A percentile compares a stretch with the other conserved stretches of the same genome.
phyloP scores from a whole-genome alignment of 2,329 filamentous ascomycete genomes.

The Incumbomyces delicatus region DNA sequence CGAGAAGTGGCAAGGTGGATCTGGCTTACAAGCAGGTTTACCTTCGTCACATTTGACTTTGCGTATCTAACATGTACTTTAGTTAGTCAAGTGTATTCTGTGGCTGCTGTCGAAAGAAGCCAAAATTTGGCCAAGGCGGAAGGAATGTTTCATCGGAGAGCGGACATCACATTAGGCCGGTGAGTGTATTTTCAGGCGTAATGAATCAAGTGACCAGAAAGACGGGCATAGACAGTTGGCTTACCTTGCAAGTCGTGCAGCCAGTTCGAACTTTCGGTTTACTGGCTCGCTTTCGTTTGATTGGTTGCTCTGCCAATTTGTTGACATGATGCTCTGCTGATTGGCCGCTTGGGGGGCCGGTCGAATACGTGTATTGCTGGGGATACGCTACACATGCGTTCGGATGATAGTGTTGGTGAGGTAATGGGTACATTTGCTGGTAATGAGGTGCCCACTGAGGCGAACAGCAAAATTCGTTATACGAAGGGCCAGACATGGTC shows the following conservation, averaged over 20 bases:
- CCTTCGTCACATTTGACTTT: conserved; percentile 12
- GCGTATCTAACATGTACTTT: conserved; percentile 9
- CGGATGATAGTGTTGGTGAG: background rate
- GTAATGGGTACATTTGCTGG: background rate
- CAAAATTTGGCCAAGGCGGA: background rate
- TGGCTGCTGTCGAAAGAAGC: background rate
- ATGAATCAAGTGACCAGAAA: background rate
- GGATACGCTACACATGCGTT: background rate
- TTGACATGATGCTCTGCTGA: background rate
- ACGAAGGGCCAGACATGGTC: conserved; percentile 6
- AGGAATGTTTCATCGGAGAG: background rate
- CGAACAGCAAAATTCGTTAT: conserved; percentile 4
- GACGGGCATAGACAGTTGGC: background rate
- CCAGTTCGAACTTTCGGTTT: conserved; percentile 9
- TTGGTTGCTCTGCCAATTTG: background rate
- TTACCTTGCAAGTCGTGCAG: conserved; percentile 10
- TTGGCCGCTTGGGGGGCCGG: background rate
- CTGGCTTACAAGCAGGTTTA: conserved; percentile 25
- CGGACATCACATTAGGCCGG: background rate
- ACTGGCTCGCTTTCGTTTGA: conserved; percentile 9
- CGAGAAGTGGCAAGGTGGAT: background rate
- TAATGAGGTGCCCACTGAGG: conserved; percentile 4
- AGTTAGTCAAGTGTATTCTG: background rate
- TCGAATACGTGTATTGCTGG: conserved; percentile 1
- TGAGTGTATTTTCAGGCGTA: too few species aligned